Conservation (phyloP, 371 early-diverging fungal species). For the Batkoa obscura region DNA sequence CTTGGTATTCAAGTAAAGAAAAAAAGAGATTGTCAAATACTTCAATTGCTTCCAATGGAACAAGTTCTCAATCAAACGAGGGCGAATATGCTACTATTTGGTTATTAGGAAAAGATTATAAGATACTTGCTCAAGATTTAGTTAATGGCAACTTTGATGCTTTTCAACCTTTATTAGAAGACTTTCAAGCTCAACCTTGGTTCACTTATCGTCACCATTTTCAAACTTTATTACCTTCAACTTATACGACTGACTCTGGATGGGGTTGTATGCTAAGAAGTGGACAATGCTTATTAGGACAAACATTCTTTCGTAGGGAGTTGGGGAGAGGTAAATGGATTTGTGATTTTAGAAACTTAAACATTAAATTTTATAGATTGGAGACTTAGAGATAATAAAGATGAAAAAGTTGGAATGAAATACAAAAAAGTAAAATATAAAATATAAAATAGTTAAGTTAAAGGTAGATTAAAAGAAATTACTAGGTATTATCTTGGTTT, state of each 20-base stretch:
- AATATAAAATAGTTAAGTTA: not conserved
- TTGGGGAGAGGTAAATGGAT: slow-evolving; percentile 38
- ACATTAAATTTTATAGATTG: slow-evolving; percentile 15
- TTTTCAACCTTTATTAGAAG: slow-evolving; percentile 26
- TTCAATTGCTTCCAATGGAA: not conserved
- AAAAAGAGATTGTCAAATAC: too few relatives aligned
- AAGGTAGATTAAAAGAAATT: slow-evolving; percentile 3
- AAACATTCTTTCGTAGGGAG: slow-evolving; percentile 48
- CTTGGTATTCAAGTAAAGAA: too few relatives aligned
- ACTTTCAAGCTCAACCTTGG: slow-evolving; percentile 66
- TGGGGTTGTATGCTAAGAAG: slow-evolving; percentile 97
- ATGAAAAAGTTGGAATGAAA: slow-evolving; percentile 2
- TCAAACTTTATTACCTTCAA: slow-evolving; percentile 58
- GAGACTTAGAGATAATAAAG: slow-evolving; percentile 19
- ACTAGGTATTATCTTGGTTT: slow-evolving; percentile 60
- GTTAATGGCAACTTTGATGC: not conserved
- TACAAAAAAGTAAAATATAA: slow-evolving; percentile 1
- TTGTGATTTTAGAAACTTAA: not conserved
- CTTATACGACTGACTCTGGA: slow-evolving; percentile 68
- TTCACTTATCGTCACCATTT: slow-evolving; percentile 82
- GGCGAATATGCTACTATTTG: not conserved
- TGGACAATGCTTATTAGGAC: slow-evolving; percentile 82
- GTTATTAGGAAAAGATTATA: slow-evolving; percentile 9
- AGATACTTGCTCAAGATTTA: not conserved
- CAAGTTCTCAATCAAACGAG: not conserved